A percentile compares a stretch with the other conserved stretches of the same genome.
Conservation (phyloP, 805 yeast species). For the Kazachstania martiniae region DNA sequence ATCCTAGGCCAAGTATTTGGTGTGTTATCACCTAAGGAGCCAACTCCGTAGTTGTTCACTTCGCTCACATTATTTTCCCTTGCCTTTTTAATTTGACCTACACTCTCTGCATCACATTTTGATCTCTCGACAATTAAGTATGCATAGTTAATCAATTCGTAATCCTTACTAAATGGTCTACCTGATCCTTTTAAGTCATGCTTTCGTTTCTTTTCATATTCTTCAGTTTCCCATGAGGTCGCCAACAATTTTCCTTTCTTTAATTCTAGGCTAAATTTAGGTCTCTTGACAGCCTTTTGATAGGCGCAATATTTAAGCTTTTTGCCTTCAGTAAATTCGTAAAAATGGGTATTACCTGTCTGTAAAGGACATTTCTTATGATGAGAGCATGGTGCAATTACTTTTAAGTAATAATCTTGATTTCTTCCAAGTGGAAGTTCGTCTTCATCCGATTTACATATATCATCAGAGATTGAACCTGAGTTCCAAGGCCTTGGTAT, state of each 20-base stretch:
- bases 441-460: slow-evolving; percentile 1
- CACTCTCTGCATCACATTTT: slow-evolving; percentile 31
- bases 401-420: slow-evolving; percentile 43
- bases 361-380: slow-evolving; percentile 83
- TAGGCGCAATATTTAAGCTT: slow-evolving; percentile 68
- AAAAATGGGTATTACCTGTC: slow-evolving; percentile 58
- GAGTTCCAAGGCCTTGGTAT: slow-evolving; percentile 59
- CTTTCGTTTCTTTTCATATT: slow-evolving; percentile 36
- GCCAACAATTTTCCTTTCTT: slow-evolving; percentile 73
- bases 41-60: slow-evolving; percentile 12
- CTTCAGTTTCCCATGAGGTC: slow-evolving; percentile 53
- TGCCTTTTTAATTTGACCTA: slow-evolving; percentile 30
- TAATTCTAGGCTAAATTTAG: slow-evolving; percentile 68
- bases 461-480: slow-evolving; percentile 31
- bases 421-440: slow-evolving; percentile 6
- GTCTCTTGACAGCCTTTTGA: slow-evolving; percentile 62
- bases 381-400: slow-evolving; percentile 87
- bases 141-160: slow-evolving; percentile 62
- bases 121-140: slow-evolving; percentile 65
- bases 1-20: slow-evolving; percentile 59
- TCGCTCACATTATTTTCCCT: background rate
- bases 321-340: slow-evolving; percentile 43
- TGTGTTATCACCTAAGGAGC: slow-evolving; percentile 17
- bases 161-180: slow-evolving; percentile 57
- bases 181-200: slow-evolving; percentile 55